Conservation (phyloP, 1,284 basidiomycete species). For the Moniliella sp. region DNA sequence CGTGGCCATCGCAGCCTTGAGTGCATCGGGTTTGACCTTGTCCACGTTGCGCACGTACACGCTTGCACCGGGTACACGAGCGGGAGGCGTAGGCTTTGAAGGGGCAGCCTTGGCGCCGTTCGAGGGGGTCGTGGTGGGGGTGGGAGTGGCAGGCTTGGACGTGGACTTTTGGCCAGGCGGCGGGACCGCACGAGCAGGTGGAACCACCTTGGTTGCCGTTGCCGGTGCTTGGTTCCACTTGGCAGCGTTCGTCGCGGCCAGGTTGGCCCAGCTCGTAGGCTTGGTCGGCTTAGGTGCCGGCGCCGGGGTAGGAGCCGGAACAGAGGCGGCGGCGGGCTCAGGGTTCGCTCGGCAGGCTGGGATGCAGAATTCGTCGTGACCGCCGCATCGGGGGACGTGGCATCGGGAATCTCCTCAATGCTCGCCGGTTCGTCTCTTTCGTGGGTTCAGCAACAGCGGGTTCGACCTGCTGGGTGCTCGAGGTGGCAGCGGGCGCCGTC, state of each 20-base stretch:
- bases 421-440: no score
- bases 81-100: no score
- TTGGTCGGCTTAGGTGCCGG: conserved; percentile 15
- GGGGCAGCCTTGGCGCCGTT: no score
- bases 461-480: conserved; percentile 1
- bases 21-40: conserved; percentile 44
- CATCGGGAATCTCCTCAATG: no score
- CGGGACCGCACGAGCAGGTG: no score
- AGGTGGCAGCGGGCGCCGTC: conserved; percentile 25
- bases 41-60: conserved; percentile 45
- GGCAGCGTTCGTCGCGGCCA: conserved; percentile 22
- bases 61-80: conserved; percentile 2
- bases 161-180: no score
- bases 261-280: conserved; percentile 32
- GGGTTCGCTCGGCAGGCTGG: no score
- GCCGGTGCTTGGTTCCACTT: conserved; percentile 35
- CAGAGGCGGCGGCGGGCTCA: no score
- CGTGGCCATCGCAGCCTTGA: conserved; percentile 45
- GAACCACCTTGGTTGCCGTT: conserved; percentile 24
- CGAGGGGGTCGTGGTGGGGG: background rate
- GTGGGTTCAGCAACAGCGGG: conserved; percentile 22
- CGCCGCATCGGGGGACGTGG: conserved; percentile 5
- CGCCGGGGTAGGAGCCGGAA: conserved; percentile 12
- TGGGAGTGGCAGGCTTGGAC: conserved; percentile 1
- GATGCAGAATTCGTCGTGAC: no score